Percentiles rank a stretch among this genome's conserved stretches.
phyloP scores from a whole-genome alignment of 2,329 filamentous ascomycete genomes.

The Pseudopyricularia cyperi region DNA sequence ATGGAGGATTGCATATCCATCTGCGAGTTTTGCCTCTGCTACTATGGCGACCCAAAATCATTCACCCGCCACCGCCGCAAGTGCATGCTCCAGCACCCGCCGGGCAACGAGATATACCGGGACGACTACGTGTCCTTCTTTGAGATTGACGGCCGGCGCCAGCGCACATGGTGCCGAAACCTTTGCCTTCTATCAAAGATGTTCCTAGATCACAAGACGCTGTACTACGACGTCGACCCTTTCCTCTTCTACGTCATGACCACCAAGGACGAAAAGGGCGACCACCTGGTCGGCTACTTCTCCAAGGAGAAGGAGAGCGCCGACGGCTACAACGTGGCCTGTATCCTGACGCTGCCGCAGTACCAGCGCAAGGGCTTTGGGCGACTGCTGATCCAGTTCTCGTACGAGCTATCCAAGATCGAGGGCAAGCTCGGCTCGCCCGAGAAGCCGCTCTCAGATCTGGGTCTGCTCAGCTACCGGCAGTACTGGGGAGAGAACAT shows the following conservation, averaged over 20 bases:
- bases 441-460: conserved; percentile 89
- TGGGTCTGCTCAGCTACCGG: conserved; percentile 85
- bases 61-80: conserved; percentile 81
- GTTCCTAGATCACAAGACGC: conserved; percentile 93
- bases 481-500: conserved; percentile 98
- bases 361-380: conserved; percentile 94
- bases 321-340: conserved; percentile 95
- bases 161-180: conserved; percentile 93
- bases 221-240: conserved; percentile 99
- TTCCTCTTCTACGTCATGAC: conserved; percentile 99
- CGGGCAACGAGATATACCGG: conserved; percentile 95
- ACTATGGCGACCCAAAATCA: conserved; percentile 71
- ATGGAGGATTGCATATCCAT: conserved; percentile 88
- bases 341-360: conserved; percentile 91
- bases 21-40: conserved; percentile 92
- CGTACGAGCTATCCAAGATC: conserved; percentile 89
- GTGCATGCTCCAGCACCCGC: conserved; percentile 82
- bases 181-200: conserved; percentile 89
- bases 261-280: conserved; percentile 74
- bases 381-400: conserved; percentile 88
- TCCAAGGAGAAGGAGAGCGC: conserved; percentile 97
- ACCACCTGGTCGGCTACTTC: conserved; percentile 97
- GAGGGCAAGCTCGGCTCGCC: conserved; percentile 92
- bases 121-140: conserved; percentile 92
- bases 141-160: conserved; percentile 88